These are phyloP conservation scores for Sporormia fimetaria DNA, from an alignment of 495 filamentous ascomycete species.

Conservation along the genomic window DNA sequence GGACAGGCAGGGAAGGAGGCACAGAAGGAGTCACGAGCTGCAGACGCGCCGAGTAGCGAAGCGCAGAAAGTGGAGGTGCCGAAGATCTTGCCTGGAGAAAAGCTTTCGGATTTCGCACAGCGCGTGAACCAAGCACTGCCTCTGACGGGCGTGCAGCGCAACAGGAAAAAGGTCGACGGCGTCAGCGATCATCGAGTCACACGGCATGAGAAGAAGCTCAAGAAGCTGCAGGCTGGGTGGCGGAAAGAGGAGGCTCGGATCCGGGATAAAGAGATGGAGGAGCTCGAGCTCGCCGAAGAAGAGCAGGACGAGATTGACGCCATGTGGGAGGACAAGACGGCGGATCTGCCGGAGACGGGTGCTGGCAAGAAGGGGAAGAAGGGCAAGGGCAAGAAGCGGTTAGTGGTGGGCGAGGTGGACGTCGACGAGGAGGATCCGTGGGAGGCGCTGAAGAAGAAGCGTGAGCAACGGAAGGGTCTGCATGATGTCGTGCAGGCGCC, in stretches of 20 bases:
- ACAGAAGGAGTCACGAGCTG: conserved; percentile 9
- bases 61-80: conserved; percentile 31
- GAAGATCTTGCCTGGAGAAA: conserved; percentile 71
- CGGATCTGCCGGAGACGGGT: conserved; percentile 37
- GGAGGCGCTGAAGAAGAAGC: conserved; percentile 52
- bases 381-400: conserved; percentile 34
- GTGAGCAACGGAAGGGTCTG: conserved; percentile 42
- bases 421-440: conserved; percentile 67
- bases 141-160: conserved; percentile 39
- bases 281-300: conserved; percentile 51
- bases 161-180: conserved; percentile 35
- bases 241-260: conserved; percentile 51
- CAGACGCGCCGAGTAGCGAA: conserved; percentile 13
- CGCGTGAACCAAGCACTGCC: conserved; percentile 82
- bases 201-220: conserved; percentile 73
- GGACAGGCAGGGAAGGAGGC: conserved; percentile 5
- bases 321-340: conserved; percentile 40
- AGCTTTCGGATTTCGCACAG: conserved; percentile 66
- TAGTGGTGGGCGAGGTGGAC: conserved; percentile 29
- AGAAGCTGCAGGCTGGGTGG: conserved; percentile 71
- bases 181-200: conserved; percentile 47
- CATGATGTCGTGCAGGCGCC: conserved; percentile 76
- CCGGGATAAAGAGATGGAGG: conserved; percentile 48
- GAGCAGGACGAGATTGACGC: conserved; percentile 46
- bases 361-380: conserved; percentile 48